Evolutionary conservation across 192 early-diverging fungal species (phyloP).

Genomic region (Entrophospora sp.): DNA sequence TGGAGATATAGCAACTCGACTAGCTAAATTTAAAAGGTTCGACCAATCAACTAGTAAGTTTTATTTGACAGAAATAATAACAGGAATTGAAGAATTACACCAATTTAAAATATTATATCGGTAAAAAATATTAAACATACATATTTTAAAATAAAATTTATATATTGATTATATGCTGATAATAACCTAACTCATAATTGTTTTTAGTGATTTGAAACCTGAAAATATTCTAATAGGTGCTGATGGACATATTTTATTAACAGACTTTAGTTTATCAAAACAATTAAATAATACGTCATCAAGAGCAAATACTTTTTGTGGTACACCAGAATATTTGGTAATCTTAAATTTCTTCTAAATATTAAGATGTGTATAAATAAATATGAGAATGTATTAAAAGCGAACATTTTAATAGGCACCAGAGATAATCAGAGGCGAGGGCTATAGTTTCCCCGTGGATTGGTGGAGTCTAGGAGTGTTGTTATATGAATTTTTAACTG

Average conservation of each 20-base stretch:
- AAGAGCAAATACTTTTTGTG: constrained; percentile 62
- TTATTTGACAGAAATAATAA: constrained; percentile 81
- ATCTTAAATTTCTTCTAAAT: not conserved
- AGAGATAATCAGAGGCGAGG: constrained; percentile 49
- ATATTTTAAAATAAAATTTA: not conserved
- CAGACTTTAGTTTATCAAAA: constrained; percentile 93
- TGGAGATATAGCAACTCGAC: constrained; percentile 85
- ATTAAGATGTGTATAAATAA: not conserved
- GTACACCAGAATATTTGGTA: constrained; percentile 69
- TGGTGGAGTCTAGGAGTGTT: constrained; percentile 92
- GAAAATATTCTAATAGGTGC: constrained; percentile 64
- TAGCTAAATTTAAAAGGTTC: constrained; percentile 49
- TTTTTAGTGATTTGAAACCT: constrained; percentile 65
- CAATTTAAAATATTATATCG: constrained; percentile 78
- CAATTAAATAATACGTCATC: constrained; percentile 36
- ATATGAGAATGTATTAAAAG: not conserved
- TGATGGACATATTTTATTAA: constrained; percentile 81
- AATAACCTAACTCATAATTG: not conserved
- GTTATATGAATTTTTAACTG: constrained; percentile 86
- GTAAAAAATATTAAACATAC: not conserved
- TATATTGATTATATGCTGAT: not conserved
- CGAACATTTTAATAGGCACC: constrained; percentile 71
- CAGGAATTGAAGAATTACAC: constrained; percentile 86
- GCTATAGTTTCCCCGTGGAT: constrained; percentile 72
- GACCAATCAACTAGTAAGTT: constrained; percentile 67